Base-by-base conservation (phyloP, 345 rosid genomes). In the Gossypium turneri region DNA sequence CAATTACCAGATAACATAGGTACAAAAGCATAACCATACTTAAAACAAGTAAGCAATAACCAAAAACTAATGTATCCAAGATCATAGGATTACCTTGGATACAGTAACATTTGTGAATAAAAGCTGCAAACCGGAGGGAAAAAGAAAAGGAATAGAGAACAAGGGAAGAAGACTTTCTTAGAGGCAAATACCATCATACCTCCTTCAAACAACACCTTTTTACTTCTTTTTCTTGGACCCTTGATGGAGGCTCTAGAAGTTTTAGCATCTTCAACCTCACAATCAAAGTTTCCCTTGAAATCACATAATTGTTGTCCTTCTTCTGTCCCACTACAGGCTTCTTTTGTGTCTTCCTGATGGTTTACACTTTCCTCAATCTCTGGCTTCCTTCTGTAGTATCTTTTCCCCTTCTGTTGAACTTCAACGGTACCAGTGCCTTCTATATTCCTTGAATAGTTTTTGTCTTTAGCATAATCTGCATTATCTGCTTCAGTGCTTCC, bases 241-340 rank as follows among this genome's bases (percentile, higher is more conserved):
- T 68, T 82, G 55, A 65, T 71, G 51, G 82, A 75, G 74, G 70
- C 45, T 70, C 81, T 85, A 69, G 81, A 76, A 84, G 62, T 57
- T 81, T 83, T 85, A 71, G 78, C 80, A 67, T 80, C 87, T 74
- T 56, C 56, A 41, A 77, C 63, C 65, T 83, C 88, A 66, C 75
- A 63, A 77, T 83, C 87, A 67, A 86, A 71, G 72, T 82, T 82
- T 66, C 86, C 94, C 78, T 80, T 81, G 61, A n/a, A 57, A 74
- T 70, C 74, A 53, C 80, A 76, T 77, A 85, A 55, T 45, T 84
- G 80, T 77, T 86, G 87, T 74, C 88, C 94, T 87, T 90, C 97
- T 57, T 91, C 91, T 66, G 97, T 92, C 71, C 94, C 97, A 81
- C 97, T 92, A 79, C 94, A 87, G 61, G 94, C 97, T 81, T 92